Evolutionary conservation across 1,284 basidiomycete species (phyloP).

Genomic region (Heliocybe sulcata): DNA sequence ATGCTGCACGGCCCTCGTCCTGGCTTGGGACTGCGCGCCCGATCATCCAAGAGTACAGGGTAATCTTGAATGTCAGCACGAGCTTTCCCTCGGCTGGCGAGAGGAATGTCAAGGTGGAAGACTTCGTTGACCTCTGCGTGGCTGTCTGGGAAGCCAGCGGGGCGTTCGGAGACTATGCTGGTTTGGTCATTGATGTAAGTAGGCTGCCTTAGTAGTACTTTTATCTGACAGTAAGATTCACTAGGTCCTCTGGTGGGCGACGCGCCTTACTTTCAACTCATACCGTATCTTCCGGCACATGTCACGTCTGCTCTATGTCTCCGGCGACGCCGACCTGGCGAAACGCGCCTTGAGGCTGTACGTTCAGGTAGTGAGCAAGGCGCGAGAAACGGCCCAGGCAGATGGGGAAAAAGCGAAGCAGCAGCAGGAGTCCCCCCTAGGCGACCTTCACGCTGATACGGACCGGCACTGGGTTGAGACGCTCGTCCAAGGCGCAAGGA

Average conservation of each 20-base stretch:
- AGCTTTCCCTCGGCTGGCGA: conserved; percentile 82
- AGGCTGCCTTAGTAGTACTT: conserved; percentile 1
- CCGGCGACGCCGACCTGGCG: conserved; percentile 62
- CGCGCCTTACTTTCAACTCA: conserved; percentile 87
- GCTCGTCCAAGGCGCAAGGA: conserved; percentile 65
- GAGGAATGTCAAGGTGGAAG: conserved; percentile 73
- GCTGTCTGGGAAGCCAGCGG: conserved; percentile 76
- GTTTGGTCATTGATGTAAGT: conserved; percentile 72
- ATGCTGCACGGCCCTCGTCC: conserved; percentile 27
- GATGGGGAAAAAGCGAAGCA: conserved; percentile 14
- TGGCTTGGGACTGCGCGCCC: conserved; percentile 65
- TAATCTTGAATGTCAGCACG: conserved; percentile 60
- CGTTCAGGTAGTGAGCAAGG: conserved; percentile 77
- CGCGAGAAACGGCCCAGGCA: conserved; percentile 46
- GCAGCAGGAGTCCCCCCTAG: conserved; percentile 8
- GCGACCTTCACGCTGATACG: conserved; percentile 37
- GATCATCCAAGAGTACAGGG: conserved; percentile 62
- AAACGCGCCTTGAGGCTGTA: conserved; percentile 76
- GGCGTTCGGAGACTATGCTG: conserved; percentile 45
- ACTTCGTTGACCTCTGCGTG: conserved; percentile 79
- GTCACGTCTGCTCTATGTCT: conserved; percentile 60
- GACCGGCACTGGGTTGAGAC: conserved; percentile 66
- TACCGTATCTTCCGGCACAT: conserved; percentile 80
- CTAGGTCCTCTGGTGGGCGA: conserved; percentile 87
- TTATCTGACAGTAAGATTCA: conserved; percentile 10